phyloP scores from a whole-genome alignment of 345 rosid species.

The Balakata baccata region DNA sequence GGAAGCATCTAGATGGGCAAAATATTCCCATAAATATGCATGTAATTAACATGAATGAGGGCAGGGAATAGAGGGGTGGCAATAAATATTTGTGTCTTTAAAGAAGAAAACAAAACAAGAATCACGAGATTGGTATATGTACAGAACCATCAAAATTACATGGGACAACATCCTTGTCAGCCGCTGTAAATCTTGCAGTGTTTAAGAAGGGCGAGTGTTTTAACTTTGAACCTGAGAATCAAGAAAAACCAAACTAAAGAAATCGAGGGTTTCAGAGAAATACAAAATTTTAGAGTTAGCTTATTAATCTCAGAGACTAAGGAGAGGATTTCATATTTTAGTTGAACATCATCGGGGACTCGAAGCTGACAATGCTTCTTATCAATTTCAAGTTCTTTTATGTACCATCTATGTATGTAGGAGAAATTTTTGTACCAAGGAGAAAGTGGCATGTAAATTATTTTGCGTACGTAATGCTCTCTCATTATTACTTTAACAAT shows the following conservation, averaged over 20 bases:
- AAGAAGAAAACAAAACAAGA: conserved; percentile 34
- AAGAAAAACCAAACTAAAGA: neutral
- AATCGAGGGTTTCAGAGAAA: conserved; percentile 5
- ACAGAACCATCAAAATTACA: conserved; percentile 20
- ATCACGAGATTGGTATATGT: conserved; percentile 50
- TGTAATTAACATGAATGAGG: conserved; percentile 22
- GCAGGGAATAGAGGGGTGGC: conserved; percentile 7
- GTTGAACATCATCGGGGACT: conserved; percentile 35
- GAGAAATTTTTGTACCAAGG: no score
- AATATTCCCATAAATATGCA: conserved; percentile 28
- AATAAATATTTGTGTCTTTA: conserved; percentile 17
- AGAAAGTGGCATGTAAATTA: no score
- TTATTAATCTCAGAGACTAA: conserved; percentile 10
- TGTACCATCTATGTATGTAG: neutral
- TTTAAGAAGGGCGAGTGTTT: neutral
- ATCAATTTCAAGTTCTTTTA: conserved; percentile 15
- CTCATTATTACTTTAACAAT: no score
- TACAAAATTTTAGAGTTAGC: conserved; percentile 23
- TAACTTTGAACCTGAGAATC: conserved; percentile 12
- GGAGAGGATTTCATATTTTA: conserved; percentile 27
- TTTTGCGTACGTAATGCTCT: no score
- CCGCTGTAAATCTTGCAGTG: conserved; percentile 39
- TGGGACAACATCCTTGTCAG: conserved; percentile 50
- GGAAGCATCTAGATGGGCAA: conserved; percentile 10
- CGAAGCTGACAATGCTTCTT: conserved; percentile 32